These are phyloP conservation scores for Circinella minor DNA, from an alignment of 371 early-diverging fungal species.

Conservation along the genomic window DNA sequence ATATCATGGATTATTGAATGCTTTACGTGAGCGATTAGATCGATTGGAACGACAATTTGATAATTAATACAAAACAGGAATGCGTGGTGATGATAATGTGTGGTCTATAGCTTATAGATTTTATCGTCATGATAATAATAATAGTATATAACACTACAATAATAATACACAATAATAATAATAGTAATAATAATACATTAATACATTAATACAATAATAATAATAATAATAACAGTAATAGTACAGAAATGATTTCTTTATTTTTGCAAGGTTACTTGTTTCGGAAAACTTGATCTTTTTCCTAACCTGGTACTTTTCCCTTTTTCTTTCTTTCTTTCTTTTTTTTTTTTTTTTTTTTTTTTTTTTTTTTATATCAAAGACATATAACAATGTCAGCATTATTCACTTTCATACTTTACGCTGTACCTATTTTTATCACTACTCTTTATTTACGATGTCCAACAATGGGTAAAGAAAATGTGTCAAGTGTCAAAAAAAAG, in stretches of 20 bases:
- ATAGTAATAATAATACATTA: too few species aligned
- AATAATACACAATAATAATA: too few species aligned
- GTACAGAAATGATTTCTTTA: too few species aligned
- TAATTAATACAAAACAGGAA: neutral
- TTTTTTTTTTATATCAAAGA: neutral
- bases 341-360: neutral
- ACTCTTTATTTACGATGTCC: neutral
- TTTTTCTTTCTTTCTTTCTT: neutral
- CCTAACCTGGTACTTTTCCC: too few species aligned
- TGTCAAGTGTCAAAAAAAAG: too few species aligned
- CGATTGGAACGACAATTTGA: conserved; percentile 39
- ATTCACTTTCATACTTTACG: neutral
- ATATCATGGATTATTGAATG: conserved; percentile 25
- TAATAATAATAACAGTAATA: too few species aligned
- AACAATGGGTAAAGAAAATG: neutral
- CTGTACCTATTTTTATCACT: neutral
- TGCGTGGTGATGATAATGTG: neutral
- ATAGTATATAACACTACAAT: too few species aligned
- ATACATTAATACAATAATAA: too few species aligned
- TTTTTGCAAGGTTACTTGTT: too few species aligned
- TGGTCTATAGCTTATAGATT: neutral
- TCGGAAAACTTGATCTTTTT: too few species aligned
- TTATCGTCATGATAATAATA: neutral
- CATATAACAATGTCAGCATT: neutral
- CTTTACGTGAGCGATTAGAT: conserved; percentile 41